A percentile compares a stretch with the other conserved stretches of the same genome.
These are phyloP conservation scores for Mycena filopes DNA, from an alignment of 768 basidiomycete genomes.

Conservation along the genomic window DNA sequence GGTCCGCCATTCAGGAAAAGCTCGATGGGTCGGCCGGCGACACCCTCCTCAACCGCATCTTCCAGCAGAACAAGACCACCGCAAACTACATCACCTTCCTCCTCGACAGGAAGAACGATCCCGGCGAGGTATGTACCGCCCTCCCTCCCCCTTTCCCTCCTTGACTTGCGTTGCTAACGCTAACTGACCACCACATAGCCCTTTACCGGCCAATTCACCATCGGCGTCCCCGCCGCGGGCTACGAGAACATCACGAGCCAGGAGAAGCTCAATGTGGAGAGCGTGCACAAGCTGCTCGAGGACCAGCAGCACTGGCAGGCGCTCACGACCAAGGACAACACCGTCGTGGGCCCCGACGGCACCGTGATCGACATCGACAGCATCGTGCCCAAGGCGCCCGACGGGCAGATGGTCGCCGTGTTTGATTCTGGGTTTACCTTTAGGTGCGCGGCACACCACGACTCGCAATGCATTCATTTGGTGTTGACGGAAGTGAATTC, in stretches of 20 bases:
- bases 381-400: conserved; percentile 53
- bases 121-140: conserved; percentile 37
- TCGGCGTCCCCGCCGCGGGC: conserved; percentile 66
- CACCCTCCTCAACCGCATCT: conserved; percentile 72
- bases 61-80: conserved; percentile 64
- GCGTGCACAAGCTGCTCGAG: conserved; percentile 28
- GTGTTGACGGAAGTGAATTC: no score
- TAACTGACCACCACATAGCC: conserved; percentile 47
- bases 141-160: not conserved
- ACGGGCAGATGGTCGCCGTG: conserved; percentile 65
- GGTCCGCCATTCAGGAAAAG: conserved; percentile 55
- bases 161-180: not conserved
- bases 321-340: conserved; percentile 64
- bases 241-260: conserved; percentile 61
- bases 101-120: conserved; percentile 62
- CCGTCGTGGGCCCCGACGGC: conserved; percentile 72
- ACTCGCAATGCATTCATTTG: no score
- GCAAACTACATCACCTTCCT: conserved; percentile 73
- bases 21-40: conserved; percentile 53
- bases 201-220: conserved; percentile 69
- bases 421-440: conserved; percentile 79
- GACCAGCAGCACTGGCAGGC: conserved; percentile 72
- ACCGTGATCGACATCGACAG: conserved; percentile 56
- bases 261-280: conserved; percentile 59
- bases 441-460: conserved; percentile 71